Evolutionary conservation across 129 eudicot genomes (phyloP), one percentile per base, ranked within the genome.

Genomic region (Heracleum sosnowskyi): DNA sequence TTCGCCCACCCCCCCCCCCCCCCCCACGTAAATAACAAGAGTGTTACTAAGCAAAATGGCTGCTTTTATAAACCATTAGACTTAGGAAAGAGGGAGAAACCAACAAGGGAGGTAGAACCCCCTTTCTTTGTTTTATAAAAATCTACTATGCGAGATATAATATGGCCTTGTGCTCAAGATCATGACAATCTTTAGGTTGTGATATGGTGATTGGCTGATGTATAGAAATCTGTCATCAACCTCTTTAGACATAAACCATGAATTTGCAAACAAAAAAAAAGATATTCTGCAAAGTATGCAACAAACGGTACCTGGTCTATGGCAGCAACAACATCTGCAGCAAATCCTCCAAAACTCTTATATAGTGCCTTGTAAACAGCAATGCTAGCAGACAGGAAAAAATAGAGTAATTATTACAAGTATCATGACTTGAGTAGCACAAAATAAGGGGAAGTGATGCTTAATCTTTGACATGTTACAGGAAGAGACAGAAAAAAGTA

Each of bases 291-390:
- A 35, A 17, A 69, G 75, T 70, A 72, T 16, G 22, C 45, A 24
- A 72, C 11, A 11, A 45, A 74, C 7, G 1, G 51, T 96, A 96
- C 99, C 97, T 96, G 99, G 83, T 96, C 99, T 83, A 96, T 90
- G 82, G 99, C 99, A 77, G 99, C 99, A 81, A 96, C 99, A 57
- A 96, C 97, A 85, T 96, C 99, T 41, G 99, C 99, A 75, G 97
- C 99, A 83, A 96, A 96, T 57, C 99, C 99, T 76, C 99, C 99
- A 37, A 96, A 96, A 86, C 97, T 89, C 90, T 92, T 96, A 89
- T 96, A 96, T 63, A 96, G 76, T 5, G 97, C 97, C 85, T 92
- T 96, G 81, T 96, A 96, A 76, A 96, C 95, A 87, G 99, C 99
- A 84, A 96, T 76, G 86, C 99, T 96, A 83, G 70, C 82, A 84